Base-by-base conservation (phyloP, 208 protist genomes). In the Leishmania turanica region DNA sequence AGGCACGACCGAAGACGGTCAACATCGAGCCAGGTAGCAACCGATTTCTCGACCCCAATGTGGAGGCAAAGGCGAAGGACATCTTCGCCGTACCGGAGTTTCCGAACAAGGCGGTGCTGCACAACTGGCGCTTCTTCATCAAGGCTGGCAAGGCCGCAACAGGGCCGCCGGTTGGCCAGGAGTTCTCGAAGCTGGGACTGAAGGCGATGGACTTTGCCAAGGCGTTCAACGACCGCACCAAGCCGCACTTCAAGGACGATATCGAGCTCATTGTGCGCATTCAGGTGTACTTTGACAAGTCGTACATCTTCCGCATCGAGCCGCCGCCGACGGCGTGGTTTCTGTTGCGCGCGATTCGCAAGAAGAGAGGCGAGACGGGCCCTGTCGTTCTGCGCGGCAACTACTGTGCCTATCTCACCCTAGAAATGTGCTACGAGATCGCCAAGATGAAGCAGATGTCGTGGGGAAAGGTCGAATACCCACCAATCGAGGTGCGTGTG, bases 251-350 rank as follows among this genome's bases (percentile, higher is more conserved):
- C 72, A 97, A 96, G 83, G 92, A 96, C 58, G 95, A 98, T 77
- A 79, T 96, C 51, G 95, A 98, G 37, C 88, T 98, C 24, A 93
- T 97, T 54, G 92, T 97, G 69, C 93, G 94, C 77, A 95, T 98
- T 72, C 94, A 98, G 80, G 93, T 98, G 31, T 97, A 96, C 89
- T 96, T 97, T 88, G 95, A 98, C 82, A 98, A 98, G 79, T 95
- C 95, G 19, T 98, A 97, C 84, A 70, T 84, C 53, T 98, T 93
- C 82, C 84, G 88, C 53, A 94, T 97, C 77, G 93, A 97, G 88
- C 95, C 95, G 24, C 95, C 93, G 53, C 92, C 95, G 34, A 97
- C 93, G 54, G 89, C 92, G 79, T 98, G 93, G 93, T 96, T 97
- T 62, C 81, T 98, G 51, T 69, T 96, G 45, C 92, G 93, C 3